Percentiles rank a stretch among this genome's conserved stretches.
Conservation (phyloP, 1,284 basidiomycete genomes). For the Tremellales sp. region DNA sequence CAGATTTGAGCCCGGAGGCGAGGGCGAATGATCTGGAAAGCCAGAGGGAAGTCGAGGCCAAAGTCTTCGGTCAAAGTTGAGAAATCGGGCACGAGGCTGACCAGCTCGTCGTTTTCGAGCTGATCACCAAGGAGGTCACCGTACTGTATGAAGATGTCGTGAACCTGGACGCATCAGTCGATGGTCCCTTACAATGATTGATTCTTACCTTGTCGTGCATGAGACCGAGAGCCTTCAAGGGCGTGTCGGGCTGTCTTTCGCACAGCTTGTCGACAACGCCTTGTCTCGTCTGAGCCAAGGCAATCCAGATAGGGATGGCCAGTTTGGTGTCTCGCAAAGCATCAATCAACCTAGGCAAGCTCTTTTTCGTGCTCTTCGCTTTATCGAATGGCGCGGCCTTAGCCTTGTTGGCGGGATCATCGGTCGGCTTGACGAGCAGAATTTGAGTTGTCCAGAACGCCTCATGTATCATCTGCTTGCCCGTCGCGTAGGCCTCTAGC, state of each 20-base stretch:
- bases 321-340: slow-evolving; percentile 66
- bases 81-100: slow-evolving; percentile 58
- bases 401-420: slow-evolving; percentile 16
- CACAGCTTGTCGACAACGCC: slow-evolving; percentile 30
- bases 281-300: slow-evolving; percentile 75
- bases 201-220: slow-evolving; percentile 71
- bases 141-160: slow-evolving; percentile 55
- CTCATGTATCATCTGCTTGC: slow-evolving; percentile 79
- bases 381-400: slow-evolving; percentile 27
- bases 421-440: slow-evolving; percentile 31
- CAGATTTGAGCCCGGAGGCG: slow-evolving; percentile 59
- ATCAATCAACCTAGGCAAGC: slow-evolving; percentile 59
- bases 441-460: slow-evolving; percentile 54
- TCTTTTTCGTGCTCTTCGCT: slow-evolving; percentile 34
- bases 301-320: slow-evolving; percentile 76
- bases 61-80: slow-evolving; percentile 66
- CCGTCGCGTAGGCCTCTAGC: slow-evolving; percentile 83
- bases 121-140: slow-evolving; percentile 51
- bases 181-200: neutral
- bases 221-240: slow-evolving; percentile 57
- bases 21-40: slow-evolving; percentile 87
- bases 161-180: slow-evolving; percentile 39
- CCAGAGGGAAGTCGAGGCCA: slow-evolving; percentile 73
- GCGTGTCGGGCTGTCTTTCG: slow-evolving; percentile 25
- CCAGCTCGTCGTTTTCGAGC: slow-evolving; percentile 46